Base-by-base conservation (phyloP, 352 stramenopile species). In the Achlya hypogyna region DNA sequence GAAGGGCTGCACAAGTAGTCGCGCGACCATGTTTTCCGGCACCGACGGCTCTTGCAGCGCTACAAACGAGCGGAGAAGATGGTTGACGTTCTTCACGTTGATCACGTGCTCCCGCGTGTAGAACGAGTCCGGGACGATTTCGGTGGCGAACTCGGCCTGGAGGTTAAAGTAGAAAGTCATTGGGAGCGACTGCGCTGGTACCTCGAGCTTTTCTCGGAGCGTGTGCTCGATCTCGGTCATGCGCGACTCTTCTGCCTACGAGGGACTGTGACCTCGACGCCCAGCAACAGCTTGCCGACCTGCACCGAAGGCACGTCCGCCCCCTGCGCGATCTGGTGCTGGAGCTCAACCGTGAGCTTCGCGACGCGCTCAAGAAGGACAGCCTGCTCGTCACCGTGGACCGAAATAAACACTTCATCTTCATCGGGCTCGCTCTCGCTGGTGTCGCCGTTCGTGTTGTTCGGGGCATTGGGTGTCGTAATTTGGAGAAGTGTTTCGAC, bases 121-220 rank as follows among this genome's bases (percentile, higher is more conserved):
- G 45, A 94, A 94, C 12, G 84, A 91, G 64, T 95, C 86, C 0
- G 86, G 86, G 16, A 93, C 86, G 35, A 95, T 88, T 63, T 95
- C 84, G 10, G 86, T 91, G 31, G 83, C 77, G 40, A 95, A 87
- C 63, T 95, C 86, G 1, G 86, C 90, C 71, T 95, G 35, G 25
- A 16, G 3, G n/a, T n/a, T n/a, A n/a, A n/a, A n/a, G 51, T 63
- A 51, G 9, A 23, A 42, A 60, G 35, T 23, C 27, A 43, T 18
- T 16, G 22, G 18, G 14, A 4, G n/a, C 14, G 14, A 43, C 12
- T 45, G 53, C 45, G 40, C 1, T 29, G 8, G 20, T 29, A 67
- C 60, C 60, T 67, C 60, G n/a, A 67, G 47, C 20, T 49, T 49
- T 18, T 67, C n/a, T 10, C 43, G 60, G 2, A 67, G 35, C 20